Percentiles rank a stretch among this genome's conserved stretches.
These are phyloP conservation scores for Ramaria sp. DNA, from an alignment of 768 basidiomycete genomes.

Conservation along the genomic window DNA sequence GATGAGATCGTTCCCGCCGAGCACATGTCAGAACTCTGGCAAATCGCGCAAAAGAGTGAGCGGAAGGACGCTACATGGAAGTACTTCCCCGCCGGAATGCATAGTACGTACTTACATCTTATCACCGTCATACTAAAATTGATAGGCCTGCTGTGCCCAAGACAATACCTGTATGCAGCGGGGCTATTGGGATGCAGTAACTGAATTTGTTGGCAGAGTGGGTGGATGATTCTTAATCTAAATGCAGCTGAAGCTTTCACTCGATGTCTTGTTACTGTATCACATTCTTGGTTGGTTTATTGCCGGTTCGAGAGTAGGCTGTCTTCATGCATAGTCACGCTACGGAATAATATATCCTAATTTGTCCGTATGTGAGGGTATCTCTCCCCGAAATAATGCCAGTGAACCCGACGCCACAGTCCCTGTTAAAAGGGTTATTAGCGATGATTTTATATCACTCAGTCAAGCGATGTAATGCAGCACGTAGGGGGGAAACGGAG, in stretches of 20 bases:
- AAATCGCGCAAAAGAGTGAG: slow-evolving; percentile 31
- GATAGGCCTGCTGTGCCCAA: slow-evolving; percentile 1
- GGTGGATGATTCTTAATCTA: not conserved
- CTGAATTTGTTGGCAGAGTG: slow-evolving; percentile 1
- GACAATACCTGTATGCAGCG: slow-evolving; percentile 15
- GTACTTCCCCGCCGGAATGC: slow-evolving; percentile 24
- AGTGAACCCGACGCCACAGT: not conserved
- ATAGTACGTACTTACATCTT: slow-evolving; percentile 14
- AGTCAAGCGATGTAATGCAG: too few species aligned
- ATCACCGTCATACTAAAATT: not conserved
- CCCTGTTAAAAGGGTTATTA: not conserved
- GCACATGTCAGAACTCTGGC: slow-evolving; percentile 71
- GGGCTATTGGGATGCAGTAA: slow-evolving; percentile 9
- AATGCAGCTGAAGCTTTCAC: not conserved
- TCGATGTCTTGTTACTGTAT: not conserved
- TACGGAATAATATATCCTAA: not conserved
- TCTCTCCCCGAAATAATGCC: too few species aligned
- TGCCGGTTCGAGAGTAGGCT: not conserved
- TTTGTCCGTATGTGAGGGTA: not conserved
- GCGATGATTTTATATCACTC: too few species aligned
- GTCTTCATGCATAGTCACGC: too few species aligned
- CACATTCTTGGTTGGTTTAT: too few species aligned
- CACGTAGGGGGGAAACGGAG: slow-evolving; percentile 11
- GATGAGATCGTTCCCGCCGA: slow-evolving; percentile 68
- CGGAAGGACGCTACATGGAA: slow-evolving; percentile 18